Evolutionary conservation across 1,284 basidiomycete genomes (phyloP).

Genomic region (Boletus sp.): DNA sequence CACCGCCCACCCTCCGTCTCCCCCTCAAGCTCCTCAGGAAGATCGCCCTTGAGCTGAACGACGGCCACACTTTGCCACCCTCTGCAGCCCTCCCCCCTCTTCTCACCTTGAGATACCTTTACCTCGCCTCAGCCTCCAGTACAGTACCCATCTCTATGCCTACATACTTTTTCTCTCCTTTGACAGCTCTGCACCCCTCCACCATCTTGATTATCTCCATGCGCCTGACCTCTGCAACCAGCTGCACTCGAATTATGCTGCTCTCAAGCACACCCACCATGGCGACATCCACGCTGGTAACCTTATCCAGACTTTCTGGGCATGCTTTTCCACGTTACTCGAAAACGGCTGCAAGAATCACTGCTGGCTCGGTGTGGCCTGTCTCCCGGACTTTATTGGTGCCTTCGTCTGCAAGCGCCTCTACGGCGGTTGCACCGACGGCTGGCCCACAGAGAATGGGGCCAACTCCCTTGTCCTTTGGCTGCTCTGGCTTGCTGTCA

Average conservation of each 20-base stretch:
- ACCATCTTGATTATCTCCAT: slow-evolving; percentile 53
- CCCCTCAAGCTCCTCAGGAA: slow-evolving; percentile 63
- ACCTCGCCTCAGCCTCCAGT: slow-evolving; percentile 42
- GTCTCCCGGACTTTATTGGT: slow-evolving; percentile 52
- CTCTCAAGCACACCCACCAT: slow-evolving; percentile 47
- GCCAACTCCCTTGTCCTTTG: slow-evolving; percentile 61
- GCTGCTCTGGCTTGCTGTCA: slow-evolving; percentile 63
- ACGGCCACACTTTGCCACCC: slow-evolving; percentile 45
- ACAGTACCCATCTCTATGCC: slow-evolving; percentile 56
- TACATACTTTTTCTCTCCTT: slow-evolving; percentile 64
- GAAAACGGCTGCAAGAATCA: slow-evolving; percentile 81
- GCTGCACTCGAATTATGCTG: slow-evolving; percentile 47
- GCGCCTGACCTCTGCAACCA: slow-evolving; percentile 47
- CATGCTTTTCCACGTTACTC: slow-evolving; percentile 64
- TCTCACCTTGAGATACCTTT: slow-evolving; percentile 48
- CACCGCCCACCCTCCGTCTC: slow-evolving; percentile 41
- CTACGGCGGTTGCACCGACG: slow-evolving; percentile 45
- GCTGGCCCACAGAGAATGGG: slow-evolving; percentile 60
- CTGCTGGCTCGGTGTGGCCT: slow-evolving; percentile 58
- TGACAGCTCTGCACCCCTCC: slow-evolving; percentile 53
- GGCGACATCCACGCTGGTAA: slow-evolving; percentile 44
- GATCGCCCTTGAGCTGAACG: slow-evolving; percentile 55
- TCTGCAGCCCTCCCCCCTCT: slow-evolving; percentile 61
- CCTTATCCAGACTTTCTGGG: slow-evolving; percentile 50
- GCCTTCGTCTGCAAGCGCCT: slow-evolving; percentile 49